Evolutionary conservation across 768 basidiomycete species (phyloP).

Genomic region (Suillus occidentalis): DNA sequence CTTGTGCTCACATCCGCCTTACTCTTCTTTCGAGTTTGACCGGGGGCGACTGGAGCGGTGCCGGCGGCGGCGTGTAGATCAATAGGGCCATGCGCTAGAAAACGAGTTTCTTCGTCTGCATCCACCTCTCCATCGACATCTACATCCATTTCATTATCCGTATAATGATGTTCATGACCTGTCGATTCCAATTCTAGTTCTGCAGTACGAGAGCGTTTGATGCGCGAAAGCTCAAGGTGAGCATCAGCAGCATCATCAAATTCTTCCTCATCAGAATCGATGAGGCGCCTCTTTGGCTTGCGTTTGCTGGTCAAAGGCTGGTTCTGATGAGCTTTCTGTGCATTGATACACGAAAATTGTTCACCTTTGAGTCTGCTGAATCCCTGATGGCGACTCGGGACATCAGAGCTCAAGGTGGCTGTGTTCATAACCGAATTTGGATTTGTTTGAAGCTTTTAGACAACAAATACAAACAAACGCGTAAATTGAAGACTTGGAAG

Average conservation of each 20-base stretch:
- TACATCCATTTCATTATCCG: slow-evolving; percentile 43
- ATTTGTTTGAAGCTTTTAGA: slow-evolving; percentile 1
- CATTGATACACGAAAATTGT: slow-evolving; percentile 5
- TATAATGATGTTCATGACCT: slow-evolving; percentile 35
- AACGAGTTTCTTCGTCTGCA: slow-evolving; percentile 24
- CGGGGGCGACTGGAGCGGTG: background rate
- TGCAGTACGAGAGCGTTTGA: slow-evolving; percentile 27
- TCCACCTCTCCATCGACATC: slow-evolving; percentile 42
- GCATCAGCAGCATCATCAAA: slow-evolving; percentile 47
- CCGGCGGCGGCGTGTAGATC: background rate
- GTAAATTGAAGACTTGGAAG: slow-evolving; percentile 1
- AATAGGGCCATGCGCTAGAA: slow-evolving; percentile 17
- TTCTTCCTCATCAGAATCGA: slow-evolving; percentile 39
- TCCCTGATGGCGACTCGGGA: slow-evolving; percentile 6
- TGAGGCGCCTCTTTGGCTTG: slow-evolving; percentile 26
- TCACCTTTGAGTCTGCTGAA: slow-evolving; percentile 23
- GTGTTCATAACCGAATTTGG: slow-evolving; percentile 14
- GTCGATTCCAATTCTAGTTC: slow-evolving; percentile 28
- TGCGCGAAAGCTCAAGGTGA: slow-evolving; percentile 47
- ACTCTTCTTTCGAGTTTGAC: slow-evolving; percentile 11
- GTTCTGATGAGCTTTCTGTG: slow-evolving; percentile 2
- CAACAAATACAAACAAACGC: slow-evolving; percentile 24
- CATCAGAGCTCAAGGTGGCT: slow-evolving; percentile 3
- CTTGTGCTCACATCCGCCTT: slow-evolving; percentile 12
- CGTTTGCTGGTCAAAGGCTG: slow-evolving; percentile 23